phyloP scores from a whole-genome alignment of 2,329 filamentous ascomycete species.

The Pseudopyrenochaeta lycopersici region DNA sequence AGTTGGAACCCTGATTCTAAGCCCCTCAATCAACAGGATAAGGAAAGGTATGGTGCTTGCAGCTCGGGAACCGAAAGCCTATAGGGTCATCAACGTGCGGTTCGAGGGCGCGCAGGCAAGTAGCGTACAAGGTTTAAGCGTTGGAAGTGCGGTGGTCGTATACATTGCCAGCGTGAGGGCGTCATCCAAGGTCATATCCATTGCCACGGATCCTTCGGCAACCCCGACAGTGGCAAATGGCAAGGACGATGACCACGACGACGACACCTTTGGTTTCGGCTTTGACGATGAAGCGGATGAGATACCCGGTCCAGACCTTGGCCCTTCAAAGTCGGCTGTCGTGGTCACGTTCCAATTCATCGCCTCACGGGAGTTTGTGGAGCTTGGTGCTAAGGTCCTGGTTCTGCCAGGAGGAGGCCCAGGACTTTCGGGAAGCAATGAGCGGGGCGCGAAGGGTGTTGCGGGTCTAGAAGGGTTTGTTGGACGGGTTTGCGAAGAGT shows the following conservation, averaged over 20 bases:
- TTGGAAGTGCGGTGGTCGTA: constrained; percentile 77
- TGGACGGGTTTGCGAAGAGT: constrained; percentile 63
- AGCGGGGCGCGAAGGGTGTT: constrained; percentile 57
- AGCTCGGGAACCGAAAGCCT: constrained; percentile 64
- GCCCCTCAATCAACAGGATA: constrained; percentile 51
- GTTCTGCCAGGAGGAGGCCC: constrained; percentile 76
- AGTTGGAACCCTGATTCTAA: constrained; percentile 34
- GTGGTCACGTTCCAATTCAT: constrained; percentile 72
- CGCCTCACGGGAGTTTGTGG: constrained; percentile 75
- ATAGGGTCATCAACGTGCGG: constrained; percentile 65
- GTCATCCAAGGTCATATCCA: constrained; percentile 75
- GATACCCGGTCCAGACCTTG: constrained; percentile 15
- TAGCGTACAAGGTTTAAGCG: constrained; percentile 69
- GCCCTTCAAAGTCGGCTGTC: constrained; percentile 42
- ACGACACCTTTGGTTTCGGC: constrained; percentile 66
- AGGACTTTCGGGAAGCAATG: constrained; percentile 64
- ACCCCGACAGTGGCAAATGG: constrained; percentile 21
- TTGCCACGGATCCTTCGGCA: constrained; percentile 25
- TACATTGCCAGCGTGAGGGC: constrained; percentile 90
- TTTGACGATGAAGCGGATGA: constrained; percentile 59
- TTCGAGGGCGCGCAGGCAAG: constrained; percentile 65
- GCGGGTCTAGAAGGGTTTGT: constrained; percentile 76
- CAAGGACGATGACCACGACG: constrained; percentile 29
- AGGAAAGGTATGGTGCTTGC: constrained; percentile 85
- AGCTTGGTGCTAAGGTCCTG: constrained; percentile 74